phyloP scores from a whole-genome alignment of 2,329 filamentous ascomycete species.

The Ophiosphaerella herpotricha region DNA sequence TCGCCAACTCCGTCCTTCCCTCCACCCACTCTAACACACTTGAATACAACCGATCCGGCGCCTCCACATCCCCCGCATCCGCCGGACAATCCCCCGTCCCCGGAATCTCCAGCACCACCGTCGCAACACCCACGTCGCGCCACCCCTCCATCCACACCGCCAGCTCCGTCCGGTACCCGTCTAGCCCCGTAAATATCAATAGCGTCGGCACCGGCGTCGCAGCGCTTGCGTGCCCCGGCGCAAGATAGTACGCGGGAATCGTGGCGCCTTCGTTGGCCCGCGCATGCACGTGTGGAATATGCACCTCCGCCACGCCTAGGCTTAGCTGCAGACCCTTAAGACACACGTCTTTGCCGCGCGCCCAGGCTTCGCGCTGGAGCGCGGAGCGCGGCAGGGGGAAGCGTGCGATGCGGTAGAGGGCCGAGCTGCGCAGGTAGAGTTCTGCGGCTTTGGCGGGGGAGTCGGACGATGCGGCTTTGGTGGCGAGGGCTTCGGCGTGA shows the following conservation, averaged over 20 bases:
- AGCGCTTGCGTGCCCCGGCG: constrained; percentile 55
- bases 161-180: constrained; percentile 63
- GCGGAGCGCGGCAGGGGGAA: constrained; percentile 63
- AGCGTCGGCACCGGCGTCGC: constrained; percentile 56
- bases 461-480: constrained; percentile 50
- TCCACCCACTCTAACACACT: constrained; percentile 61
- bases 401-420: constrained; percentile 73
- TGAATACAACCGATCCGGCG: constrained; percentile 59
- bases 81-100: constrained; percentile 63
- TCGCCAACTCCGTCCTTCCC: constrained; percentile 54
- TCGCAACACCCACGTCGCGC: constrained; percentile 55
- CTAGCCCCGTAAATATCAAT: constrained; percentile 62
- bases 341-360: constrained; percentile 67
- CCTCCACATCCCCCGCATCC: constrained; percentile 49
- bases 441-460: constrained; percentile 53
- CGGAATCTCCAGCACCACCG: constrained; percentile 60
- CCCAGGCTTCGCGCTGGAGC: constrained; percentile 66
- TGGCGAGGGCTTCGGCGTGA: constrained; percentile 61
- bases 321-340: constrained; percentile 58
- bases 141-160: constrained; percentile 58
- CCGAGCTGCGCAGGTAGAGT: constrained; percentile 61
- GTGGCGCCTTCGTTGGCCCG: constrained; percentile 56
- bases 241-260: constrained; percentile 69
- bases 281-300: constrained; percentile 62
- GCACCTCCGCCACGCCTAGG: constrained; percentile 63